These are phyloP conservation scores for Fusarium paranaense DNA, from an alignment of 2,329 filamentous ascomycete genomes.

Conservation along the genomic window DNA sequence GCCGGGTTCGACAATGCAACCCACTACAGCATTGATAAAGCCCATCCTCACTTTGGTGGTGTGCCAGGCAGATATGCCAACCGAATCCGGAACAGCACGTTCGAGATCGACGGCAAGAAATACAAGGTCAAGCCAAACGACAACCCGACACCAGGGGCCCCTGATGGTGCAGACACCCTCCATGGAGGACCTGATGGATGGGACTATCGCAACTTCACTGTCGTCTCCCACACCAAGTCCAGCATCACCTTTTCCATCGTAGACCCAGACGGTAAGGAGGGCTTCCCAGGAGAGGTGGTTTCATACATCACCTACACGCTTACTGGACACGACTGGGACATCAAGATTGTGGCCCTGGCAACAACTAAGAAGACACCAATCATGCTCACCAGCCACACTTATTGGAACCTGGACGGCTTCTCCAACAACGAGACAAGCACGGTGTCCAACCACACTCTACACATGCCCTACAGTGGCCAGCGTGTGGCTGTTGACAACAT, in stretches of 20 bases:
- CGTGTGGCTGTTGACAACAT: conserved; percentile 77
- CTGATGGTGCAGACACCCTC: conserved; percentile 70
- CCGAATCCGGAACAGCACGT: conserved; percentile 82
- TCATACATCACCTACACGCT: conserved; percentile 81
- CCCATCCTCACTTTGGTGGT: conserved; percentile 78
- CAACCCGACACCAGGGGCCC: conserved; percentile 62
- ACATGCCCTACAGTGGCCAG: conserved; percentile 78
- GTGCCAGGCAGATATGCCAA: conserved; percentile 85
- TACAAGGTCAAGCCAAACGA: conserved; percentile 74
- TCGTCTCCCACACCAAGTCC: conserved; percentile 73
- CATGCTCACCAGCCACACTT: conserved; percentile 80
- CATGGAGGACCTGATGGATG: conserved; percentile 79
- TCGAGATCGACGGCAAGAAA: conserved; percentile 71
- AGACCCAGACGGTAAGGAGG: conserved; percentile 78
- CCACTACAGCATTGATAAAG: conserved; percentile 72
- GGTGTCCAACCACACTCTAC: conserved; percentile 77
- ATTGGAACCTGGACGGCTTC: conserved; percentile 88
- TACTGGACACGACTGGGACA: conserved; percentile 73
- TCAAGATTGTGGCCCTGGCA: conserved; percentile 77
- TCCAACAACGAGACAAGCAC: conserved; percentile 75
- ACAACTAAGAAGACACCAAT: conserved; percentile 83
- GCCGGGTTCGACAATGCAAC: conserved; percentile 81
- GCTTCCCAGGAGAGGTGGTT: conserved; percentile 82
- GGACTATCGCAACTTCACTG: conserved; percentile 83
- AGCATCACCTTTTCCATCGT: conserved; percentile 82